phyloP scores from a whole-genome alignment of 2,329 filamentous ascomycete genomes.

The Elsinoe batatas region DNA sequence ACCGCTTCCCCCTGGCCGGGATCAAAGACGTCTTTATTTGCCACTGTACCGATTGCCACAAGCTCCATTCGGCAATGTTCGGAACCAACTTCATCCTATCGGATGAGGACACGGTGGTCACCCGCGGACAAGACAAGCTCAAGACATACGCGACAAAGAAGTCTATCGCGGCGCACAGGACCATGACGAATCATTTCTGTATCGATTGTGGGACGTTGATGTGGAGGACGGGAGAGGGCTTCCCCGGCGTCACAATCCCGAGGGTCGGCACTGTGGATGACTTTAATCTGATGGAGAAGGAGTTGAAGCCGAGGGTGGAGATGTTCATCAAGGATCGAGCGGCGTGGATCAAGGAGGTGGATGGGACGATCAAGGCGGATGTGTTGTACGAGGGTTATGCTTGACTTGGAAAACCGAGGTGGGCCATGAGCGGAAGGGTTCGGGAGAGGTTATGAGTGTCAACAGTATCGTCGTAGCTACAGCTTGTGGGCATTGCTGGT shows the following conservation, averaged over 20 bases:
- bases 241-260: conserved; percentile 40
- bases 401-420: no score
- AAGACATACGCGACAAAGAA: conserved; percentile 37
- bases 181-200: conserved; percentile 56
- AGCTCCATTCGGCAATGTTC: conserved; percentile 54
- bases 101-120: conserved; percentile 37
- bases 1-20: conserved; percentile 39
- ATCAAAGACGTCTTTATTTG: conserved; percentile 44
- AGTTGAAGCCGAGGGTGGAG: no score
- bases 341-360: no score
- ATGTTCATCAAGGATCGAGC: no score
- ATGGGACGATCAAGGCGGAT: no score
- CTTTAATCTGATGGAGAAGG: conserved; percentile 33
- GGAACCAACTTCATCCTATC: conserved; percentile 47
- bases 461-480: no score
- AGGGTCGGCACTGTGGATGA: conserved; percentile 54
- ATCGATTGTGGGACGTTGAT: conserved; percentile 49
- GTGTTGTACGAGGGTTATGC: no score
- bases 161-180: conserved; percentile 39
- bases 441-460: no score
- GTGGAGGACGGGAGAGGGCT: conserved; percentile 43
- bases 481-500: no score
- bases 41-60: conserved; percentile 51
- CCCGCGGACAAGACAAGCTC: conserved; percentile 45
- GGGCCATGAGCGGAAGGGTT: no score